These are phyloP conservation scores for Annulohypoxylon bovei DNA, from an alignment of 495 filamentous ascomycete genomes.

Conservation along the genomic window DNA sequence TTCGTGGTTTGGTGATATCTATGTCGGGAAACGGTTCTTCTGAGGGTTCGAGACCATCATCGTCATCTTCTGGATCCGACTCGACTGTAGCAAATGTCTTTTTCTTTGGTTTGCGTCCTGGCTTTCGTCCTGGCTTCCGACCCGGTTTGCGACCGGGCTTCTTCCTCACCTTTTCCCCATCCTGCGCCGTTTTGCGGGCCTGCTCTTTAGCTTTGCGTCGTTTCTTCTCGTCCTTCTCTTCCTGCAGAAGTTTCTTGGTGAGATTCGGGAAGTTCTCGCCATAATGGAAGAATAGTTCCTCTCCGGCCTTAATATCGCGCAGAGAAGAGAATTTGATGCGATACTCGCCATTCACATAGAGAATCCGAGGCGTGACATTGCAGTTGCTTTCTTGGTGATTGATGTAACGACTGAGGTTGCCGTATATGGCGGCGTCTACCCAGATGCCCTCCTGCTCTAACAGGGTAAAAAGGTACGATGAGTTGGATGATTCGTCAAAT, in stretches of 20 bases:
- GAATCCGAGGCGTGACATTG: constrained; percentile 65
- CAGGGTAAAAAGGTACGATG: constrained; percentile 73
- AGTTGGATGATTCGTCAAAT: constrained; percentile 68
- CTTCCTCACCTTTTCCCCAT: constrained; percentile 43
- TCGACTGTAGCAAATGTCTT: constrained; percentile 40
- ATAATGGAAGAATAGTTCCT: constrained; percentile 79
- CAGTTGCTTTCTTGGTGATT: constrained; percentile 68
- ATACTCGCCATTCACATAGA: constrained; percentile 71
- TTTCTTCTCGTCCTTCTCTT: constrained; percentile 54
- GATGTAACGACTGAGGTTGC: constrained; percentile 71
- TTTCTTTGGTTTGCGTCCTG: constrained; percentile 45
- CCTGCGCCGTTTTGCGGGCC: constrained; percentile 28
- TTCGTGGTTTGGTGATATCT: constrained; percentile 27
- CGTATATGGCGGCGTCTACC: constrained; percentile 63
- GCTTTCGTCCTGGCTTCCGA: constrained; percentile 45
- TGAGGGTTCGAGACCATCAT: constrained; percentile 31
- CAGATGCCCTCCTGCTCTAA: constrained; percentile 63
- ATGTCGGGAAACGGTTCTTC: constrained; percentile 38
- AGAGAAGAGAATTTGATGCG: constrained; percentile 74
- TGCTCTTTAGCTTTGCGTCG: constrained; percentile 47
- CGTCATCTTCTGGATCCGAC: constrained; percentile 41
- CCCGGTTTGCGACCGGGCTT: constrained; percentile 47
- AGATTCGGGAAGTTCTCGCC: constrained; percentile 63
- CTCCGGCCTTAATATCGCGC: constrained; percentile 66
- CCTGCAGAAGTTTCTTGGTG: constrained; percentile 58